phyloP scores from a whole-genome alignment of 208 protist genomes.

The Polymyxa betae region DNA sequence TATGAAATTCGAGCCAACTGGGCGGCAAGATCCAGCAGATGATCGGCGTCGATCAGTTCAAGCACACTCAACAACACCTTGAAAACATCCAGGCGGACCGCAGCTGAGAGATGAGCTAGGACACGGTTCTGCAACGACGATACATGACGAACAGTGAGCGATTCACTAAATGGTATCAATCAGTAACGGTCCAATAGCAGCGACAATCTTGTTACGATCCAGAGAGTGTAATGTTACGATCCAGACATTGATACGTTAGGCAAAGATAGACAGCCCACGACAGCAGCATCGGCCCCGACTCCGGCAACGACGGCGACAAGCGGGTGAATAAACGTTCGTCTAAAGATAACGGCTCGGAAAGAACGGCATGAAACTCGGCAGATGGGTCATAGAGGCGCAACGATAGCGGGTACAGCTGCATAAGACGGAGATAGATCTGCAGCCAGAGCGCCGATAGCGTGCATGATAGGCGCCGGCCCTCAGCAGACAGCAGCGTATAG shows the following conservation, averaged over 20 bases:
- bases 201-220: no score
- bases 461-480: background rate
- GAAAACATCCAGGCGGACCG: constrained; percentile 33
- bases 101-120: background rate
- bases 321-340: background rate
- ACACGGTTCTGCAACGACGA: background rate
- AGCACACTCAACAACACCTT: background rate
- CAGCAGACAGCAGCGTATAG: constrained; percentile 24
- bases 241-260: background rate
- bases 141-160: background rate
- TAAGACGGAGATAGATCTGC: background rate
- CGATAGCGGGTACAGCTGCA: background rate
- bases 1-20: background rate
- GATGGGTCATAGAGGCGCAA: background rate
- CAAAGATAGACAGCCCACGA: constrained; percentile 33
- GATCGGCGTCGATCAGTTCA: background rate
- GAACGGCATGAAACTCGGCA: background rate
- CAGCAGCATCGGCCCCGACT: background rate
- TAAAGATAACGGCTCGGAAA: background rate
- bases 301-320: background rate
- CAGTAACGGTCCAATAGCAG: background rate
- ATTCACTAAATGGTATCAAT: background rate
- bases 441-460: background rate
- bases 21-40: background rate
- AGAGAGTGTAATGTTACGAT: background rate